Evolutionary conservation across 441 rosid species (phyloP).

Genomic region (Sinapis alba): DNA sequence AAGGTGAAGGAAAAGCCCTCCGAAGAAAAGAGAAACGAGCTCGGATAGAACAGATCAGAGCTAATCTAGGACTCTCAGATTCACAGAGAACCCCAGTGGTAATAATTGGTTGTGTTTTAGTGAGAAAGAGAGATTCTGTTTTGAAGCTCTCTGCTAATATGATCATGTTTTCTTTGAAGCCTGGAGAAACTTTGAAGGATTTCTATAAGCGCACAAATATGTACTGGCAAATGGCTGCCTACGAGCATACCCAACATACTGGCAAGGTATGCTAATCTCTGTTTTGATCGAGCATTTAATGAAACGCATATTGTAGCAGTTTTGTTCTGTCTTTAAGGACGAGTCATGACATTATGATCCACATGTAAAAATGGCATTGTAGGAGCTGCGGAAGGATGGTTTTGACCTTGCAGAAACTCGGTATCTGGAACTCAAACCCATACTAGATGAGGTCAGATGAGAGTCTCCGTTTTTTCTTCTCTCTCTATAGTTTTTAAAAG

Average conservation of each 20-base stretch:
- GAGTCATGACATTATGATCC: neutral
- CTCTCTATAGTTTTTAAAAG: neutral
- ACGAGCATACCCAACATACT: slow-evolving; percentile 96
- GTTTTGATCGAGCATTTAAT: slow-evolving; percentile 1
- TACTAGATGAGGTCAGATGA: slow-evolving; percentile 82
- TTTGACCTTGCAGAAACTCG: slow-evolving; percentile 94
- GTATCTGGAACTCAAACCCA: slow-evolving; percentile 87
- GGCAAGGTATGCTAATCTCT: slow-evolving; percentile 71
- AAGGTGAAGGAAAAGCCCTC: slow-evolving; percentile 79
- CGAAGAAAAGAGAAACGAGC: slow-evolving; percentile 91
- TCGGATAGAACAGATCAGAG: slow-evolving; percentile 95
- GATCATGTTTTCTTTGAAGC: slow-evolving; percentile 51
- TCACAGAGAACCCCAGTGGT: slow-evolving; percentile 95
- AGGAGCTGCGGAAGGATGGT: slow-evolving; percentile 98
- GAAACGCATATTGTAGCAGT: neutral
- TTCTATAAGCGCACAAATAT: slow-evolving; percentile 88
- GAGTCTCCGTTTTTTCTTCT: neutral
- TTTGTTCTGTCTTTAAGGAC: neutral
- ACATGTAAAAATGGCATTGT: slow-evolving; percentile 31
- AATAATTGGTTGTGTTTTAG: slow-evolving; percentile 6
- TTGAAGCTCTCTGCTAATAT: slow-evolving; percentile 22
- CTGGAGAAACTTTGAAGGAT: slow-evolving; percentile 93
- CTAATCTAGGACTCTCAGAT: slow-evolving; percentile 95
- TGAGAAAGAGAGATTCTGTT: neutral
- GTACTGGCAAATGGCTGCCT: slow-evolving; percentile 99